A percentile compares a stretch with the other conserved stretches of the same genome.
These are phyloP conservation scores for Trichomonascaceae sp. DNA, from an alignment of 1,139 yeast species.

Conservation along the genomic window DNA sequence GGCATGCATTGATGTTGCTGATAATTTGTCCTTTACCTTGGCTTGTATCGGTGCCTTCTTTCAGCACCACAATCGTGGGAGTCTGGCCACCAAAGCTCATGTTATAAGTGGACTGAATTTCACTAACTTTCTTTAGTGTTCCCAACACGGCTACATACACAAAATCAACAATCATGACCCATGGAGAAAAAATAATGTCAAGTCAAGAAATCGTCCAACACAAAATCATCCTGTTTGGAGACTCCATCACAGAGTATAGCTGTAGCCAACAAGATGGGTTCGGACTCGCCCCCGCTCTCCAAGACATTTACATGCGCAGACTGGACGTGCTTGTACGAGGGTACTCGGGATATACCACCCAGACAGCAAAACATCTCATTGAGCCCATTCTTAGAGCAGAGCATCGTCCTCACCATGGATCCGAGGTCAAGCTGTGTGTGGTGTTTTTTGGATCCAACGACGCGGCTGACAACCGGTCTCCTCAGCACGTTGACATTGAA, in stretches of 20 bases:
- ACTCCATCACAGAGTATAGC: slow-evolving; percentile 42
- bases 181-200: no score
- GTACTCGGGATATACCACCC: slow-evolving; percentile 44
- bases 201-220: background rate
- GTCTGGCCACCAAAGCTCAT: slow-evolving; percentile 90
- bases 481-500: slow-evolving; percentile 38
- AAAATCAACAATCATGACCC: no score
- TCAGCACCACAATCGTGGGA: slow-evolving; percentile 92
- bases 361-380: slow-evolving; percentile 19
- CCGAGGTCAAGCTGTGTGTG: slow-evolving; percentile 10
- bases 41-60: slow-evolving; percentile 94
- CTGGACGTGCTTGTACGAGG: slow-evolving; percentile 47
- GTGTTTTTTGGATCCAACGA: slow-evolving; percentile 13
- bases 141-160: no score
- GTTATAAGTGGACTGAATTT: no score
- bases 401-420: slow-evolving; percentile 3
- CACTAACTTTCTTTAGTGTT: no score
- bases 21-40: slow-evolving; percentile 95
- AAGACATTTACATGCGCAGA: slow-evolving; percentile 32
- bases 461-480: slow-evolving; percentile 3
- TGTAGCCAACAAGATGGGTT: slow-evolving; percentile 27
- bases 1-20: slow-evolving; percentile 89
- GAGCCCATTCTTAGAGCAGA: slow-evolving; percentile 10
- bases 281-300: slow-evolving; percentile 35
- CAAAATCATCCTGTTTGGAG: slow-evolving; percentile 37